Conservation (phyloP, 2,329 filamentous ascomycete genomes). For the Colletotrichum orchidophilum region DNA sequence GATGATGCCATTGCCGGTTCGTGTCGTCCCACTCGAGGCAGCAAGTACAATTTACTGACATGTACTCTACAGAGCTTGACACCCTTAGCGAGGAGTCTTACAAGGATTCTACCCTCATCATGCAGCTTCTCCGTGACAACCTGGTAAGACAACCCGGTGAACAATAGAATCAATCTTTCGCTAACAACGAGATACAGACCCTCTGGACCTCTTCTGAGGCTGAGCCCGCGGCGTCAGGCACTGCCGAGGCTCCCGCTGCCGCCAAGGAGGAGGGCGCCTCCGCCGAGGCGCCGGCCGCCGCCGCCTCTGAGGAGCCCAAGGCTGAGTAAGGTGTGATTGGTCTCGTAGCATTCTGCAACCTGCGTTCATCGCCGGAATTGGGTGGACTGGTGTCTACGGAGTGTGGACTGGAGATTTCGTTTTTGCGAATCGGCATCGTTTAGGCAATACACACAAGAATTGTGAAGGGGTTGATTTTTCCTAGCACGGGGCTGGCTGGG, state of each 20-base stretch:
- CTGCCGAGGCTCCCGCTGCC: conserved; percentile 66
- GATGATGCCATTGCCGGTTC: conserved; percentile 90
- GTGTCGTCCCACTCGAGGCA: conserved; percentile 23
- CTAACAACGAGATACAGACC: conserved; percentile 68
- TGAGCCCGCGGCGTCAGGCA: conserved; percentile 72
- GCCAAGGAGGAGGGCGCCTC: conserved; percentile 37
- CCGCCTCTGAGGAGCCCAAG: conserved; percentile 74
- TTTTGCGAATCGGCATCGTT: conserved; percentile 61
- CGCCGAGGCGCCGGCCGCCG: conserved; percentile 45
- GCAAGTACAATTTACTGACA: conserved; percentile 36
- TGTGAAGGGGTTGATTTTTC: conserved; percentile 47
- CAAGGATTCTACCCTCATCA: conserved; percentile 98
- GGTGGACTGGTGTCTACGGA: conserved; percentile 71
- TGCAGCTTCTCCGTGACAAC: conserved; percentile 98
- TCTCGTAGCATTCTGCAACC: conserved; percentile 38
- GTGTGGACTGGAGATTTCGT: conserved; percentile 67
- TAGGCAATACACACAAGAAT: conserved; percentile 55
- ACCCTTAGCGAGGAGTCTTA: conserved; percentile 98
- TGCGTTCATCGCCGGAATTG: conserved; percentile 54
- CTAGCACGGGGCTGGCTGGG: conserved; percentile 49
- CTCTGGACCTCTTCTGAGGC: conserved; percentile 99
- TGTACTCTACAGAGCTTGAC: conserved; percentile 77
- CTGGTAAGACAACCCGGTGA: conserved; percentile 66
- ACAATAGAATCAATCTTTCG: not conserved
- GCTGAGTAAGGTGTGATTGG: conserved; percentile 59